Evolutionary conservation across 108 stramenopile species (phyloP).

Genomic region (Pseudonitzschia delicatissima): DNA sequence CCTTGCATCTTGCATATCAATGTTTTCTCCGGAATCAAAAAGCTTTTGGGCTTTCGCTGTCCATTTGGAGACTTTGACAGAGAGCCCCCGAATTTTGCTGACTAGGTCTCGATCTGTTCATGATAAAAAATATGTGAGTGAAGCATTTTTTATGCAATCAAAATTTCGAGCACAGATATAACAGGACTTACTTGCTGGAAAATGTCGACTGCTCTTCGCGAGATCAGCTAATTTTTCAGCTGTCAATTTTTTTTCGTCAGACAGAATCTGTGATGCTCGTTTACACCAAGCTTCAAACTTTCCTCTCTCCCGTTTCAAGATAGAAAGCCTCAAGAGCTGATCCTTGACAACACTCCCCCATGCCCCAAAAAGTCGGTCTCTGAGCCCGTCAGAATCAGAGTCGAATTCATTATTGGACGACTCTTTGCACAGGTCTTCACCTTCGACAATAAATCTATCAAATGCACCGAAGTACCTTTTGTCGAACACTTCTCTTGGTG

Average conservation of each 20-base stretch:
- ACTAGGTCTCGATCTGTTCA: conserved; percentile 54
- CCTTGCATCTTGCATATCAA: conserved; percentile 57
- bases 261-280: conserved; percentile 41
- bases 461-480: conserved; percentile 58
- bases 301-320: conserved; percentile 48
- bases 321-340: conserved; percentile 50
- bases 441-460: conserved; percentile 59
- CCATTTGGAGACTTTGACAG: conserved; percentile 48
- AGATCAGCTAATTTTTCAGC: conserved; percentile 55
- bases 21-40: conserved; percentile 43
- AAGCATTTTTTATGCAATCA: background rate
- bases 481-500: conserved; percentile 50
- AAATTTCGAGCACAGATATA: background rate
- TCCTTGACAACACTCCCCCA: conserved; percentile 51
- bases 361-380: conserved; percentile 6
- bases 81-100: conserved; percentile 42
- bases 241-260: conserved; percentile 50
- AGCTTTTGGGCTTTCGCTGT: conserved; percentile 21
- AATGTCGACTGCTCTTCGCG: conserved; percentile 38
- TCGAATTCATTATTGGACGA: background rate
- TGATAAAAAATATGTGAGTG: conserved; percentile 3
- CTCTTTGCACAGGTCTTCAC: conserved; percentile 40
- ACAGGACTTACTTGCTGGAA: conserved; percentile 57
- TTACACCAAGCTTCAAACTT: conserved; percentile 65
- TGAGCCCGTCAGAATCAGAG: background rate